Conservation (phyloP, 768 basidiomycete species). For the Cubamyces sp. region DNA sequence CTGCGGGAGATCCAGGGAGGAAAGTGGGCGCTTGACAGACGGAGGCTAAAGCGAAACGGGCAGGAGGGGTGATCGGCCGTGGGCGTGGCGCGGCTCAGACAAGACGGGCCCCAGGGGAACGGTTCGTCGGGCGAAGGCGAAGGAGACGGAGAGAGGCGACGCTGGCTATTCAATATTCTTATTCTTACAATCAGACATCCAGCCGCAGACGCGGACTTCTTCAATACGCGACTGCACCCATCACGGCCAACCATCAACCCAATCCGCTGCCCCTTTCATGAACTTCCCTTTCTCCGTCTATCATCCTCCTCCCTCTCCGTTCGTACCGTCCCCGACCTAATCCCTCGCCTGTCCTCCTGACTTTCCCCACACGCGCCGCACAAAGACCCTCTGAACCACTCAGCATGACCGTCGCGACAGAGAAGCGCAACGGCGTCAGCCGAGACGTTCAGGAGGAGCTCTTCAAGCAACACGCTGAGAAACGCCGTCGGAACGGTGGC, state of each 20-base stretch:
- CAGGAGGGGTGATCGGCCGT: no score
- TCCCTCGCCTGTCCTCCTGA: no score
- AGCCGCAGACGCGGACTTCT: background rate
- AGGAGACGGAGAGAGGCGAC: background rate
- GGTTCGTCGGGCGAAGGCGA: background rate
- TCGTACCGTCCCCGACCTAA: background rate
- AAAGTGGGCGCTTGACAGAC: background rate
- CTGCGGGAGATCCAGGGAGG: background rate
- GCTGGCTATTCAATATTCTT: background rate
- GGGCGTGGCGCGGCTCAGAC: no score
- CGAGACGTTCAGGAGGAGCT: constrained; percentile 53
- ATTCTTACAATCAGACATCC: background rate
- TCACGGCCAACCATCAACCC: constrained; percentile 2
- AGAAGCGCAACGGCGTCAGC: constrained; percentile 21
- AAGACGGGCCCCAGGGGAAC: no score
- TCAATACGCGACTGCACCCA: background rate
- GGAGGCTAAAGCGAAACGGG: background rate
- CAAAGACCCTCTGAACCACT: background rate
- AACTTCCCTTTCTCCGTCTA: background rate
- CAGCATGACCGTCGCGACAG: constrained; percentile 17
- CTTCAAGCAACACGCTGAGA: constrained; percentile 39
- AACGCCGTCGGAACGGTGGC: constrained; percentile 29
- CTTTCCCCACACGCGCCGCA: background rate
- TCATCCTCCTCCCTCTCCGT: background rate
- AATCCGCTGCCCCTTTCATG: constrained; percentile 7